Evolutionary conservation across 2,329 filamentous ascomycete genomes (phyloP), one percentile per base, ranked within the genome.

Genomic region (Pestalotiopsis sp.): DNA sequence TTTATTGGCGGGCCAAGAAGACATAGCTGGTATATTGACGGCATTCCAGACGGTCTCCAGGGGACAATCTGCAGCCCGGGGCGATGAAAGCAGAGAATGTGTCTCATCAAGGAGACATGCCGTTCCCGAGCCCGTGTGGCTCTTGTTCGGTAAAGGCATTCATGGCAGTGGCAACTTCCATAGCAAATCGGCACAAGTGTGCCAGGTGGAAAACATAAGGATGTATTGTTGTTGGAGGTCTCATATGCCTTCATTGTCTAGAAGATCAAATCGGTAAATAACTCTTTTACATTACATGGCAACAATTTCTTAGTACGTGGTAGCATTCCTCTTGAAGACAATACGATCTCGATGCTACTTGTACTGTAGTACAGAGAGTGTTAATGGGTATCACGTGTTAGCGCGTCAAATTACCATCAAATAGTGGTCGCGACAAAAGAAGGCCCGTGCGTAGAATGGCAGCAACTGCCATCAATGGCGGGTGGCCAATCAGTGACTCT

Each of bases 21-120:
- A 68, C 36, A 66, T 20, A 25, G 63, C 67, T 65, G 41, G 52
- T 69, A 14, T 23, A 49, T 36, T 69, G 69, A 70, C 69, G 9
- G 69, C 68, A 70, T 73, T 72, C 67, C 67, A 68, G 58, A 27
- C 66, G 58, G 59, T 59, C 20, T 56, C 57, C 27, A 65, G 67
- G 52, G 62, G 41, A 67, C 63, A 23, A 23, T n/a, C 57, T 41
- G 9, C 14, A 56, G 23, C 31, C n/a, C 7, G 56, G 64, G 52
- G 36, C 20, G 63, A 71, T 72, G 71, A 70, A 76, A 73, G 65
- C 69, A 60, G 68, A 68, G 66, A 60, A 69, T 70, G 67, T 64
- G 38, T 70, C 52, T 71, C 23, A 67, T n/a, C 11, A 66, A 41
- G 64, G 38, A 57, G 14, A 27, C 6, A 20, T 9, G n/a, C 64